Evolutionary conservation across 2,329 filamentous ascomycete genomes (phyloP).

Genomic region (Helotiales sp.): DNA sequence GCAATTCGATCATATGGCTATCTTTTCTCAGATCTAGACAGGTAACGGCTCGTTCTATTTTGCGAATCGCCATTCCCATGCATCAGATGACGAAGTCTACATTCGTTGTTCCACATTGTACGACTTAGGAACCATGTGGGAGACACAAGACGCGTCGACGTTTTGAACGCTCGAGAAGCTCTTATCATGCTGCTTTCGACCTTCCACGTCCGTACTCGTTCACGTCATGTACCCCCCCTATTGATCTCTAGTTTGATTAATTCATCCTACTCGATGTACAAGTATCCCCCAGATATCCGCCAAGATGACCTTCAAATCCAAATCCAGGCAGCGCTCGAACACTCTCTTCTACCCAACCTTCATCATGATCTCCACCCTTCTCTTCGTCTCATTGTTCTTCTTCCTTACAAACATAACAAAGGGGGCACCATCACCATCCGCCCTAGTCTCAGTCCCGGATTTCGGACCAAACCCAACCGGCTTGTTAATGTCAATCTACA

Average conservation of each 20-base stretch:
- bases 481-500: conserved; percentile 11
- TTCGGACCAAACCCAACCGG: conserved; percentile 9
- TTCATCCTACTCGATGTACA: background rate
- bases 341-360: background rate
- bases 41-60: background rate
- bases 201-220: no score
- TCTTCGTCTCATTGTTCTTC: background rate
- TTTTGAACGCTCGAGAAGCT: no score
- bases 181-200: no score
- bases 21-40: no score
- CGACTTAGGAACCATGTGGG: background rate
- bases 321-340: background rate
- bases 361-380: background rate
- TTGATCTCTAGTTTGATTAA: no score
- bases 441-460: conserved; percentile 1
- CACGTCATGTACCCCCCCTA: no score
- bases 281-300: background rate
- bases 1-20: no score
- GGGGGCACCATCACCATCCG: background rate
- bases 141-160: no score
- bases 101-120: background rate
- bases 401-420: background rate
- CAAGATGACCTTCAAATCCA: background rate
- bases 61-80: no score
- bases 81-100: background rate